phyloP scores from a whole-genome alignment of 345 rosid species.

The Laguncularia racemosa region DNA sequence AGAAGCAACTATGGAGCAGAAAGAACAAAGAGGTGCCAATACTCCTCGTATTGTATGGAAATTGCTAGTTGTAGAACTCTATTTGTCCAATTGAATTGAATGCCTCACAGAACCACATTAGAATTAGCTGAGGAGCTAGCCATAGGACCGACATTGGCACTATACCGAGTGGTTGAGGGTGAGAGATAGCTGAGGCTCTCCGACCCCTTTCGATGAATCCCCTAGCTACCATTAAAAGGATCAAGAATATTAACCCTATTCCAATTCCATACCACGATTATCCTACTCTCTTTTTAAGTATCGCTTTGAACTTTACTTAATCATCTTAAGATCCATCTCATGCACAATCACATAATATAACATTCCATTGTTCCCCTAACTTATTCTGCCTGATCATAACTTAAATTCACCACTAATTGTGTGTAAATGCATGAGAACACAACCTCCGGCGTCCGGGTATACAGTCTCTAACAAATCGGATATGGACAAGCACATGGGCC shows the following conservation, averaged over 20 bases:
- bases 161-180: slow-evolving; percentile 10
- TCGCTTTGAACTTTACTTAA: no score
- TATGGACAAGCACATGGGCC: no score
- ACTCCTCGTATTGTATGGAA: slow-evolving; percentile 60
- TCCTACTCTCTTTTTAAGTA: no score
- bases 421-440: no score
- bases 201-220: slow-evolving; percentile 42
- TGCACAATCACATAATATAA: no score
- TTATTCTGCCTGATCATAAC: no score
- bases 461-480: no score
- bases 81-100: slow-evolving; percentile 50
- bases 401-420: no score
- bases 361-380: no score
- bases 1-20: slow-evolving; percentile 27
- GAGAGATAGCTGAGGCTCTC: slow-evolving; percentile 17
- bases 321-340: no score
- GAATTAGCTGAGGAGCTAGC: slow-evolving; percentile 53
- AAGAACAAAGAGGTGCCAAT: slow-evolving; percentile 46
- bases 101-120: slow-evolving; percentile 52
- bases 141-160: slow-evolving; percentile 37
- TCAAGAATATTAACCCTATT: slow-evolving; percentile 36
- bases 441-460: no score
- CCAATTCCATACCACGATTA: no score
- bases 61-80: slow-evolving; percentile 55
- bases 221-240: slow-evolving; percentile 37